phyloP scores from a whole-genome alignment of 192 early-diverging fungal species.

The Rhizophagus sp. region DNA sequence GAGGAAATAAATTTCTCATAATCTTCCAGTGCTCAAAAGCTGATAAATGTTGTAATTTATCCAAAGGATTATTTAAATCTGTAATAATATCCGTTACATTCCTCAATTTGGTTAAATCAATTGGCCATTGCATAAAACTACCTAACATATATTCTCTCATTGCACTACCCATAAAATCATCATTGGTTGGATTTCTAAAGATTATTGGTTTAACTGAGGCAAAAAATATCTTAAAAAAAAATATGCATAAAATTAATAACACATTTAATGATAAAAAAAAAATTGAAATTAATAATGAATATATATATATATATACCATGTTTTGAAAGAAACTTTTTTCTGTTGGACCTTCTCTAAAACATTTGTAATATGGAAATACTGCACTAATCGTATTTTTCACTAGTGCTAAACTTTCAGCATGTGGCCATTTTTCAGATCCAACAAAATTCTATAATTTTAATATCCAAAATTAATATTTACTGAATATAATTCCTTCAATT shows the following conservation, averaged over 20 bases:
- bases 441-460: conserved; percentile 70
- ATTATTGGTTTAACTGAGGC: conserved; percentile 51
- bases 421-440: conserved; percentile 53
- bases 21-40: conserved; percentile 73
- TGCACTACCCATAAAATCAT: conserved; percentile 40
- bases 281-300: too few species aligned
- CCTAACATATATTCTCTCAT: conserved; percentile 52
- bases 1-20: conserved; percentile 68
- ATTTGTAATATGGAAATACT: conserved; percentile 67
- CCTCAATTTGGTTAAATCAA: conserved; percentile 36
- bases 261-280: too few species aligned
- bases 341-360: conserved; percentile 60
- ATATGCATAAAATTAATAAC: conserved; percentile 29
- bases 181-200: conserved; percentile 43
- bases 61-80: conserved; percentile 65
- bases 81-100: conserved; percentile 54
- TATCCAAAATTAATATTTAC: conserved; percentile 13
- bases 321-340: conserved; percentile 57
- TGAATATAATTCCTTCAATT: background rate
- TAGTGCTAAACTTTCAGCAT: conserved; percentile 55
- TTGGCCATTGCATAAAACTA: conserved; percentile 47
- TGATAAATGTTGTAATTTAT: conserved; percentile 53
- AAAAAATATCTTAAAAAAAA: conserved; percentile 56
- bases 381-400: conserved; percentile 64
- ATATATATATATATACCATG: conserved; percentile 42